Conservation (phyloP, 768 basidiomycete genomes). For the Kwoniella heveanensis region DNA sequence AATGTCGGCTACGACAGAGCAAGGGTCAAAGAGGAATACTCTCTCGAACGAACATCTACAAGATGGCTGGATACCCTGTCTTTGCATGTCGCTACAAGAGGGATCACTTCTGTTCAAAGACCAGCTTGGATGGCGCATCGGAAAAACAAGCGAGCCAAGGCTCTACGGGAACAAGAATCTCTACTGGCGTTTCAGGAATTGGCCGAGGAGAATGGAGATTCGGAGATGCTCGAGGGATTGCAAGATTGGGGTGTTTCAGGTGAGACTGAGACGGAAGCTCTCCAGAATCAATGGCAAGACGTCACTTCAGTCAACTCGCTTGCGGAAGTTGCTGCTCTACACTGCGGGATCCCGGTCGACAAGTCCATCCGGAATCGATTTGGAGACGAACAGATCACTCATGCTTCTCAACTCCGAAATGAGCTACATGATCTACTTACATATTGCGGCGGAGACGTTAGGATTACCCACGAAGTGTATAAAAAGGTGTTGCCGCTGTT, state of each 20-base stretch:
- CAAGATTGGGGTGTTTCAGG: slow-evolving; percentile 15
- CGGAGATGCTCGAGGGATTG: slow-evolving; percentile 19
- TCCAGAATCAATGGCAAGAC: slow-evolving; percentile 81
- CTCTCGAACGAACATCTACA: slow-evolving; percentile 65
- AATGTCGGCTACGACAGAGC: slow-evolving; percentile 93
- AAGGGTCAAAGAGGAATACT: slow-evolving; percentile 80
- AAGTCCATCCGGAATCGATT: slow-evolving; percentile 66
- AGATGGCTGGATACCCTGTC: slow-evolving; percentile 94
- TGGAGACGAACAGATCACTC: slow-evolving; percentile 70
- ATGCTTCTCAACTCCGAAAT: slow-evolving; percentile 66
- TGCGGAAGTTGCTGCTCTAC: slow-evolving; percentile 84
- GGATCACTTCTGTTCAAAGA: slow-evolving; percentile 91
- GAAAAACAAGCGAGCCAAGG: slow-evolving; percentile 69
- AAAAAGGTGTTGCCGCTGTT: slow-evolving; percentile 76
- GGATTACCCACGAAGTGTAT: slow-evolving; percentile 80
- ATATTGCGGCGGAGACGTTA: slow-evolving; percentile 85
- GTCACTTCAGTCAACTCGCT: slow-evolving; percentile 89
- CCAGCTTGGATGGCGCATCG: slow-evolving; percentile 87
- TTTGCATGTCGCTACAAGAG: slow-evolving; percentile 87
- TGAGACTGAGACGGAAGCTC: slow-evolving; percentile 52
- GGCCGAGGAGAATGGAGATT: slow-evolving; percentile 55
- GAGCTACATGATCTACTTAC: slow-evolving; percentile 72
- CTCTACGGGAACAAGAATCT: slow-evolving; percentile 59
- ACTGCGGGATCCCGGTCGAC: slow-evolving; percentile 77
- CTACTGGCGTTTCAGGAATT: slow-evolving; percentile 55